Conservation (phyloP, 129 eudicot species). For the Artemisia tridentata region DNA sequence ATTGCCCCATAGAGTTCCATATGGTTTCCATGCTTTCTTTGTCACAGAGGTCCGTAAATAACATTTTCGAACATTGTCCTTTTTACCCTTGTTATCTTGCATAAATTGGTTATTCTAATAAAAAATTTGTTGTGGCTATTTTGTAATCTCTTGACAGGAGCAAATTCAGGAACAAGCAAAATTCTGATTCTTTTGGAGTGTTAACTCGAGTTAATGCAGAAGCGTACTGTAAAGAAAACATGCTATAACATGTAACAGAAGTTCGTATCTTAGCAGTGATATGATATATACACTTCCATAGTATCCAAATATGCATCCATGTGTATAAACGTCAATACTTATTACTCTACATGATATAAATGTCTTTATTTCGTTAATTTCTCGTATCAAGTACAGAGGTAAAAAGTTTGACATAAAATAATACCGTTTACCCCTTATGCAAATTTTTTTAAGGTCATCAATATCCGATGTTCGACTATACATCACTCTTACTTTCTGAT, state of each 20-base stretch:
- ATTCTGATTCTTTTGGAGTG: constrained; percentile 28
- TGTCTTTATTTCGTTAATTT: background rate
- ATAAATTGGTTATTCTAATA: background rate
- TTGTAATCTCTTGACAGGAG: constrained; percentile 47
- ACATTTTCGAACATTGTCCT: background rate
- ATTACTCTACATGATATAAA: constrained; percentile 5
- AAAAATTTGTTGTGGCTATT: background rate
- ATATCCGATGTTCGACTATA: too few species aligned
- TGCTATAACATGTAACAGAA: background rate
- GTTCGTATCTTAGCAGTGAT: background rate
- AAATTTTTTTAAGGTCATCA: background rate
- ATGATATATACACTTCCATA: constrained; percentile 6
- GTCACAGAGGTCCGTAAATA: constrained; percentile 79
- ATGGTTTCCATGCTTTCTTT: constrained; percentile 98
- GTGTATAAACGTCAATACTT: constrained; percentile 9
- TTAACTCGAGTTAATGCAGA: background rate
- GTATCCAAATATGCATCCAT: constrained; percentile 21
- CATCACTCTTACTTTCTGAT: too few species aligned
- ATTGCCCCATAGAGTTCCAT: constrained; percentile 85
- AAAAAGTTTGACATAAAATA: too few species aligned
- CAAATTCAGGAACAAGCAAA: constrained; percentile 74
- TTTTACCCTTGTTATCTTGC: background rate
- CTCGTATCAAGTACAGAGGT: background rate
- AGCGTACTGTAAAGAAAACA: background rate
- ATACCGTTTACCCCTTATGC: background rate